These are phyloP conservation scores for Dictyostelium intermedium DNA, from an alignment of 78 protist species.

Conservation along the genomic window DNA sequence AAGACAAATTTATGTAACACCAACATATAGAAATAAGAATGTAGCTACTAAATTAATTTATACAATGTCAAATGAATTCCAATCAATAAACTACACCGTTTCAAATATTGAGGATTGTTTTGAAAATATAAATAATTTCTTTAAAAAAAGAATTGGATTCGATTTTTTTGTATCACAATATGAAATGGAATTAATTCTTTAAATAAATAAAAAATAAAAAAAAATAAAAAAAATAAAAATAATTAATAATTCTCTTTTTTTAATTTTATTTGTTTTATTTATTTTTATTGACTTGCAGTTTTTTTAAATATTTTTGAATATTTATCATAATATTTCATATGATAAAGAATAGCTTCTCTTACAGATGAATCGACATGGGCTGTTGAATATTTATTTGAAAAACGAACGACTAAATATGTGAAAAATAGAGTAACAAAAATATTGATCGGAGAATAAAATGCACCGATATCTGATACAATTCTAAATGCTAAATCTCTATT, in stretches of 20 bases:
- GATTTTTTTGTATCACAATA: background rate
- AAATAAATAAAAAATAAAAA: background rate
- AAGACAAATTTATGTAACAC: background rate
- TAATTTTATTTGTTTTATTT: no score
- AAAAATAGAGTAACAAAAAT: background rate
- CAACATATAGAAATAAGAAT: background rate
- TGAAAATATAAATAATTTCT: background rate
- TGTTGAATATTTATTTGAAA: background rate
- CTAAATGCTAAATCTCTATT: background rate
- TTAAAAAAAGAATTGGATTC: background rate
- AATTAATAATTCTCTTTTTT: no score
- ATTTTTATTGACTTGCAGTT: background rate
- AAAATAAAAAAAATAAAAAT: background rate
- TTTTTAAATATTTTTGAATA: background rate
- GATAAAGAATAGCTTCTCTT: background rate
- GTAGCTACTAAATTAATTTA: background rate
- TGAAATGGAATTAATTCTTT: slow-evolving; percentile 1
- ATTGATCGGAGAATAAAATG: background rate
- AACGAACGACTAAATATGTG: background rate
- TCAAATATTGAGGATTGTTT: background rate
- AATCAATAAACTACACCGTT: no score
- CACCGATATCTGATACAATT: background rate
- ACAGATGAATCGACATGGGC: background rate
- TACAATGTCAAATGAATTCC: background rate
- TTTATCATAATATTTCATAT: background rate